Conservation (phyloP, 306 rosid genomes). For the Glycyrrhiza uralensis region DNA sequence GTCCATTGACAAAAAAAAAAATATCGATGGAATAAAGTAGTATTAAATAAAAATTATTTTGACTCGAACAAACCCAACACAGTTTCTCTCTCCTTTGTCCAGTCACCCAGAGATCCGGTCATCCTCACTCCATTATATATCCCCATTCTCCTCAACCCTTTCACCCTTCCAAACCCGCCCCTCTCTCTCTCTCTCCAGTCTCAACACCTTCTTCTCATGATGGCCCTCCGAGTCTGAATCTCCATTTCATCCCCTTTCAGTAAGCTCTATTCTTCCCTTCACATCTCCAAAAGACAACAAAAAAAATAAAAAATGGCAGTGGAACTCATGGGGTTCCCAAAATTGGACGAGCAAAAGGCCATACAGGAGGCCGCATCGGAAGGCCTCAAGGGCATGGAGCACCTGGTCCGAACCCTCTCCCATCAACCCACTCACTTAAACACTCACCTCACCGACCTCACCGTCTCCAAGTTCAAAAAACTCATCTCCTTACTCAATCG, state of each 20-base stretch:
- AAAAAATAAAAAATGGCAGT: slow-evolving; percentile 81
- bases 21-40: too few relatives aligned
- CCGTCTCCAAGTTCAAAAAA: slow-evolving; percentile 75
- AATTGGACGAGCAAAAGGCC: slow-evolving; percentile 67
- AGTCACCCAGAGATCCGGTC: slow-evolving; percentile 39
- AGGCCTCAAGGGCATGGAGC: slow-evolving; percentile 81
- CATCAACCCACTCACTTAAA: slow-evolving; percentile 47
- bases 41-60: slow-evolving; percentile 1
- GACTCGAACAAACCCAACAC: slow-evolving; percentile 26
- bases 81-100: slow-evolving; percentile 21
- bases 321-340: slow-evolving; percentile 67
- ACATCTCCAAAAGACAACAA: neutral
- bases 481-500: slow-evolving; percentile 71
- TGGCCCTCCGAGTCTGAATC: slow-evolving; percentile 23
- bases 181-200: neutral
- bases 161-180: neutral
- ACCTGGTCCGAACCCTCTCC: slow-evolving; percentile 58
- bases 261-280: neutral
- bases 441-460: slow-evolving; percentile 60
- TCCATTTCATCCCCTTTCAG: neutral
- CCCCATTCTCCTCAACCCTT: neutral
- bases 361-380: slow-evolving; percentile 90
- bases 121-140: slow-evolving; percentile 38
- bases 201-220: neutral
- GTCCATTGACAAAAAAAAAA: too few relatives aligned